Evolutionary conservation across 106 monocot species (phyloP), one percentile per base, ranked within the genome.

Genomic region (Platanthera zijinensis): DNA sequence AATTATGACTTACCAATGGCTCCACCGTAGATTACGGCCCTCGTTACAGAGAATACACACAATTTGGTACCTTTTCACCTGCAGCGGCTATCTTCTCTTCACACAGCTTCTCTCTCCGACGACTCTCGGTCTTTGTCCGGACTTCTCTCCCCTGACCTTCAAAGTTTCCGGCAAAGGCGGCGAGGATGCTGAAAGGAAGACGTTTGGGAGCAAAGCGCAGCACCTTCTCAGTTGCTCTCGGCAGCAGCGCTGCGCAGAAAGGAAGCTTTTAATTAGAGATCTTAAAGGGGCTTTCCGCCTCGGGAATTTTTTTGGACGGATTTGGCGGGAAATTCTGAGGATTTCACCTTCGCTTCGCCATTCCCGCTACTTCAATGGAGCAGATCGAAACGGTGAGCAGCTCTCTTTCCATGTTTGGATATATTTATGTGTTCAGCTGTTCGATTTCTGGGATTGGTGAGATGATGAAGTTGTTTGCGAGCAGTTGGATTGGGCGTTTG

Each of bases 381-480:
- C 79, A 11, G 63, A 61, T 51, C 21, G 80, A 80, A 61, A n/a
- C 1, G 10, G 80, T 74, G 51, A 73, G 61, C 51, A 9, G 21
- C 48, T 71, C 54, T 30, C 10, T 30, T 47, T 48, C 17, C 52
- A 22, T 72, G 15, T 1, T 72, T 50, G 32, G 19, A 19, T 62
- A 1, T 11, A 46, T 59, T 62, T 48, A 9, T 56, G 21, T 32
- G 18, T 21, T 76, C 62, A 10, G 76, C 14, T 46, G 12, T 53
- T 5, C 10, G 75, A 8, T 57, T 4, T 32, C 9, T 57, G 32
- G 7, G 66, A 39, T 39, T 5, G 14, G n/a, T 75, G 28, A 73
- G 21, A 12, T 13, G 17, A 19, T 28, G 75, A 22, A 45, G 53
- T 57, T 46, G 48, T 52, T 25, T 0, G 25, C 4, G 28, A 10